These are phyloP conservation scores for Phialemoniopsis sp. DNA, from an alignment of 2,329 filamentous ascomycete genomes.

Conservation along the genomic window DNA sequence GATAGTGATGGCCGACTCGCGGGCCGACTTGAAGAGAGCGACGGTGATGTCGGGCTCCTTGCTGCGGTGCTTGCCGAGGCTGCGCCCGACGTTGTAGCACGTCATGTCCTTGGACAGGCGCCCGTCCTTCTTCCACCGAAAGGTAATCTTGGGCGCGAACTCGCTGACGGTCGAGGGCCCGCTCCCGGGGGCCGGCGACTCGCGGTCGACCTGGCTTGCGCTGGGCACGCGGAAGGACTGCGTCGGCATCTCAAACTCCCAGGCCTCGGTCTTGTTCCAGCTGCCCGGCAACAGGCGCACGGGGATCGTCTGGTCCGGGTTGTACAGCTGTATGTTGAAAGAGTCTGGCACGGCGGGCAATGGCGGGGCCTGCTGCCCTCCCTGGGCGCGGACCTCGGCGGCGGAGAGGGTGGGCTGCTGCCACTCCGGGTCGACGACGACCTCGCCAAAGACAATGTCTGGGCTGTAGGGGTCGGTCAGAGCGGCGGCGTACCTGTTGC, in stretches of 20 bases:
- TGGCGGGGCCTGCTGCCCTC: constrained; percentile 53
- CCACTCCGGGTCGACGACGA: constrained; percentile 81
- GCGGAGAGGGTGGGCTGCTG: constrained; percentile 76
- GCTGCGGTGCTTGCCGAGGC: constrained; percentile 68
- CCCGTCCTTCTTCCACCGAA: constrained; percentile 87
- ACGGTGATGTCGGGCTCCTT: constrained; percentile 95
- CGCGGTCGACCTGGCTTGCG: constrained; percentile 71
- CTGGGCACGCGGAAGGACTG: constrained; percentile 80
- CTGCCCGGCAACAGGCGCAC: constrained; percentile 69
- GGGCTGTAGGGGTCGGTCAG: constrained; percentile 78
- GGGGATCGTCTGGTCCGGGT: constrained; percentile 78
- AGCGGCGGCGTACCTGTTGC: constrained; percentile 82
- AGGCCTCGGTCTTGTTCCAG: constrained; percentile 76
- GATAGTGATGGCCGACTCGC: constrained; percentile 67
- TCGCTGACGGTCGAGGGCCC: constrained; percentile 21
- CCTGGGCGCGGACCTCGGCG: constrained; percentile 68
- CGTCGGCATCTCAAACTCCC: constrained; percentile 91
- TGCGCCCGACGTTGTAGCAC: constrained; percentile 80
- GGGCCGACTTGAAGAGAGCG: constrained; percentile 73
- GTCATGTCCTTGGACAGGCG: constrained; percentile 83
- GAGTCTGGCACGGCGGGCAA: constrained; percentile 71
- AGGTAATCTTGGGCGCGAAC: constrained; percentile 70
- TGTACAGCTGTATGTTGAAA: constrained; percentile 88
- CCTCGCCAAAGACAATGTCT: constrained; percentile 82
- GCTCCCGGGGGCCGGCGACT: constrained; percentile 35